A percentile compares a stretch with the other conserved stretches of the same genome.
These are phyloP conservation scores for Plenodomus tracheiphilus DNA, from an alignment of 2,329 filamentous ascomycete genomes.

Conservation along the genomic window DNA sequence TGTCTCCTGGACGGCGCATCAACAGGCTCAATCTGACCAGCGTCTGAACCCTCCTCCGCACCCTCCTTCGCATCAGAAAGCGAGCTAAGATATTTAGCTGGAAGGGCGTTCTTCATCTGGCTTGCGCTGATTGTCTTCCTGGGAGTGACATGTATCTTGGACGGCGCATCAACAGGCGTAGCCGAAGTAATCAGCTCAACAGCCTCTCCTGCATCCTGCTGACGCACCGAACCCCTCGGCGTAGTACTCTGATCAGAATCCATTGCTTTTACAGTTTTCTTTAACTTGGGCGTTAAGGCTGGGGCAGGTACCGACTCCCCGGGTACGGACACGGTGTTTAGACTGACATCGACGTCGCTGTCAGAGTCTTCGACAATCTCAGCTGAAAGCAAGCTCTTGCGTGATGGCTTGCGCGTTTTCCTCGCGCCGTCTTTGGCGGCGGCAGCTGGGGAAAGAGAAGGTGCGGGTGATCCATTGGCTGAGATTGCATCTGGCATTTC, in stretches of 20 bases:
- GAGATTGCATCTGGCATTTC: slow-evolving; percentile 5
- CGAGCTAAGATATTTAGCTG: too few relatives aligned
- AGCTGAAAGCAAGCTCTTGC: slow-evolving; percentile 23
- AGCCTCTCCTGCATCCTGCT: slow-evolving; percentile 1
- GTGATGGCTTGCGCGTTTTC: slow-evolving; percentile 14
- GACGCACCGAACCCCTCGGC: neutral
- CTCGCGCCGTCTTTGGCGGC: slow-evolving; percentile 8
- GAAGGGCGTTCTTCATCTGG: too few relatives aligned
- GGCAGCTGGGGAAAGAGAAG: slow-evolving; percentile 2
- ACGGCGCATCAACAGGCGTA: slow-evolving; percentile 3
- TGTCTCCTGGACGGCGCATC: too few relatives aligned
- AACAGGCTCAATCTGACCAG: neutral
- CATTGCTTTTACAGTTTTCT: slow-evolving; percentile 18
- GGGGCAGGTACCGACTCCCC: neutral
- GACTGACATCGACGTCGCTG: neutral
- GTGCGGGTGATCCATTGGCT: slow-evolving; percentile 2
- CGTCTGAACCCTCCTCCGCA: neutral
- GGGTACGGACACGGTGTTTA: neutral
- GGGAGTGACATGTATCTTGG: too few relatives aligned
- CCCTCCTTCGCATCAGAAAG: neutral
- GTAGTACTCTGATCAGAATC: slow-evolving; percentile 11
- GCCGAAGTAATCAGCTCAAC: neutral
- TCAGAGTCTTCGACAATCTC: slow-evolving; percentile 15
- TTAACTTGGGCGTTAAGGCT: slow-evolving; percentile 3
- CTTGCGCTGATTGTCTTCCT: too few relatives aligned